Evolutionary conservation across 192 early-diverging fungal genomes (phyloP), one percentile per base, ranked within the genome.

Genomic region (Martensiomyces pterosporus): DNA sequence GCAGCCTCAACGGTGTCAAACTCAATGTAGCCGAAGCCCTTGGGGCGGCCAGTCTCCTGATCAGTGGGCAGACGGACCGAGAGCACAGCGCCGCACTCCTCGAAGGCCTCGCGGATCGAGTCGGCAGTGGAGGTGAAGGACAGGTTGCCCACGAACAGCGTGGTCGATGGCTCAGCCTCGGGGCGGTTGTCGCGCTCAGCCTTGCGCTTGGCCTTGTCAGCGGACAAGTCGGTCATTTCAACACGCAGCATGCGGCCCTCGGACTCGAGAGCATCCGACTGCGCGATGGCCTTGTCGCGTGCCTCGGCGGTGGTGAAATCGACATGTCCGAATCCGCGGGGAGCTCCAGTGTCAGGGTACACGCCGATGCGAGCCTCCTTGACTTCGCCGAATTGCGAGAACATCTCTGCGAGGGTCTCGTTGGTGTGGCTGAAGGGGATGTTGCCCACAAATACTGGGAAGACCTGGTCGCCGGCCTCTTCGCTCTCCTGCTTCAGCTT

Each of bases 21-120:
- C 82, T 99, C 93, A 38, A 93, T 84, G 76, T 99, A 97, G 25
- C 92, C 93, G 58, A 88, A 99, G 42, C 97, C 97, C 72, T 97
- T 97, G 54, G 86, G 82, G 61, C 85, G 82, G 37, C 86, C 86
- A 33, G 72, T 80, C 24, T 90, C 86, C 39, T 71, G 83, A 65
- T 94, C 92, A 41, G 80, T 82, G 43, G 89, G 63, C 43, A 99
- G 75, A 37, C 94, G 85, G 36, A 94, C 80, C 48, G 78, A 84
- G 49, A 76, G 76, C 44, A 99, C 82, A 81, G 88, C 53, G 16
- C 96, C 96, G 41, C 90, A 94, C 66, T 92, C 93, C 25, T 82
- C 85, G 59, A 99, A 99, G 19, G 95, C 88, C 33, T 90, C 89
- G 25, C 86, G 85, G 38, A 99, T 60, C 48, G 87, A 85, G 50